A percentile compares a stretch with the other conserved stretches of the same genome.
Conservation (phyloP, 1,284 basidiomycete genomes). For the Bjerkandera adusta region DNA sequence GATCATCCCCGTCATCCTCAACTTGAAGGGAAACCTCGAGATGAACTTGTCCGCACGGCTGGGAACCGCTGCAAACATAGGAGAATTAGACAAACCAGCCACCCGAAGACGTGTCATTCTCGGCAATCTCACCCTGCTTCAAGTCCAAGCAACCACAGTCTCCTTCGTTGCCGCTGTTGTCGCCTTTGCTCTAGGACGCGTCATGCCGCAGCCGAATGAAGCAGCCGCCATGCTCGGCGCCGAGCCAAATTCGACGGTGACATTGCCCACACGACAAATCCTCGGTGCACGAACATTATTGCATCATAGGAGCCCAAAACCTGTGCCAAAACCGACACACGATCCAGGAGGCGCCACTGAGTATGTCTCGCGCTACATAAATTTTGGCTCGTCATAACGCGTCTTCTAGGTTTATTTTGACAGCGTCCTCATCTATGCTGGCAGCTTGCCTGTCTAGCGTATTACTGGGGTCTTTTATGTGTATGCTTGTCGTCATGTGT, state of each 20-base stretch:
- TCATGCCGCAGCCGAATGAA: slow-evolving; percentile 20
- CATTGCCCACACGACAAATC: too few relatives aligned
- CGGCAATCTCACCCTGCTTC: slow-evolving; percentile 86
- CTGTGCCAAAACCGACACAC: slow-evolving; percentile 5
- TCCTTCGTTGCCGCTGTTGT: slow-evolving; percentile 84
- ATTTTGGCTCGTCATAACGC: background rate
- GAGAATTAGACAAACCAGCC: slow-evolving; percentile 78
- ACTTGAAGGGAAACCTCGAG: slow-evolving; percentile 95
- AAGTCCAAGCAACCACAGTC: slow-evolving; percentile 92
- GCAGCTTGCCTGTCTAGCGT: slow-evolving; percentile 81
- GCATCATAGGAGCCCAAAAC: slow-evolving; percentile 7
- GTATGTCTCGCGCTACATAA: slow-evolving; percentile 36
- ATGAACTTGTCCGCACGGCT: slow-evolving; percentile 88
- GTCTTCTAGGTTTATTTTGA: slow-evolving; percentile 67
- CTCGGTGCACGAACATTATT: too few relatives aligned
- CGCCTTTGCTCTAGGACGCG: slow-evolving; percentile 67
- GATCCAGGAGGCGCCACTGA: slow-evolving; percentile 43
- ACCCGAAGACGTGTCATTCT: slow-evolving; percentile 69
- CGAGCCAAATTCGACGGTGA: too few relatives aligned
- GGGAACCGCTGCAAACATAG: slow-evolving; percentile 79
- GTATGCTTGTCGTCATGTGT: slow-evolving; percentile 79
- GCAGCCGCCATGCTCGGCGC: too few relatives aligned
- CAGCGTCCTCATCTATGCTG: slow-evolving; percentile 88
- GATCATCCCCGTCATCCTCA: slow-evolving; percentile 92
- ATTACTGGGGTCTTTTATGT: slow-evolving; percentile 93